Base-by-base conservation (phyloP, 441 rosid genomes). In the Theobroma grandiflorum region DNA sequence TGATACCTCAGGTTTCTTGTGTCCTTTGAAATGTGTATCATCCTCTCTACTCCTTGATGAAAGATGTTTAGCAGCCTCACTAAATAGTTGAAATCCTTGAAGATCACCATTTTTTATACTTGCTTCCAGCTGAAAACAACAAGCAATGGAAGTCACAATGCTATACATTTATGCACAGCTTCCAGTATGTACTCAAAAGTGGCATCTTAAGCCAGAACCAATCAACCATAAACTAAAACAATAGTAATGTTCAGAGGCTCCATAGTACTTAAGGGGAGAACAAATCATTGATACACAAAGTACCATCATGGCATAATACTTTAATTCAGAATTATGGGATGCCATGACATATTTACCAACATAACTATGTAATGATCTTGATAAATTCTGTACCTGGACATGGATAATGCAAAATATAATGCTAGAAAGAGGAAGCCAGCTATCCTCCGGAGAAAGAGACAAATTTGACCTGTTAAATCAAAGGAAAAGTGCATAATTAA, bases 371-470 rank as follows among this genome's bases (percentile, higher is more conserved):
- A 45, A 76, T 35, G 20, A 79, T n/a, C 18, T 78, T 40, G 71
- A 43, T 45, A 53, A 20, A 76, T 42, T 26, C 47, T 7, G 10
- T 87, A 95, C 98, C 99, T 96, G 99, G 76, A 96, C 89, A 79
- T 96, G 98, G 82, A 90, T 76, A 75, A 93, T 88, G 84, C 99
- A 94, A 64, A 93, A 81, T 64, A 93, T 50, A 43, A 95, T 95
- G 88, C 99, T 93, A 69, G 98, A 89, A 84, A 96, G 83, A 50
- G 98, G 98, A 84, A 95, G 86, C 98, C 98, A 96, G 80, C 95
- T 93, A 61, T 96, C 99, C 57, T 93, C 95, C 3, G 97, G 93
- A 11, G 96, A 95, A n/a, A 95, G 80, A 2, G 98, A 92, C 61
- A 96, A 85, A 78, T 89, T 95, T 20, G 98, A 89, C 88, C 98